Percentiles rank a stretch among this genome's conserved stretches.
These are phyloP conservation scores for Blastocystis sp. DNA, from an alignment of 352 stramenopile species.

Conservation along the genomic window DNA sequence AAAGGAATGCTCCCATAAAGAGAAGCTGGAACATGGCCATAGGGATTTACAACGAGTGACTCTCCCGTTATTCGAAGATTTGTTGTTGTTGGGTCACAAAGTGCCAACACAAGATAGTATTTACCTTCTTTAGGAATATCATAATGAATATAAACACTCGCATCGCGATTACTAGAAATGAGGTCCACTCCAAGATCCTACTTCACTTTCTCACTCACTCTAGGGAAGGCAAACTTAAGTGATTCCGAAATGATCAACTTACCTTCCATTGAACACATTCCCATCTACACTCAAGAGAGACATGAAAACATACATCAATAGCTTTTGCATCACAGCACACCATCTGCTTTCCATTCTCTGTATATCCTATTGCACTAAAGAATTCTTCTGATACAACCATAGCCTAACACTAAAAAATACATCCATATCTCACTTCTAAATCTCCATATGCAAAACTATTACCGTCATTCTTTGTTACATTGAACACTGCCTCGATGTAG, in stretches of 20 bases:
- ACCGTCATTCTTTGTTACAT: background rate
- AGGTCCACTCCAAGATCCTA: background rate
- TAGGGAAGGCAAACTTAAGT: background rate
- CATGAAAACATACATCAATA: background rate
- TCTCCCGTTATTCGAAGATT: background rate
- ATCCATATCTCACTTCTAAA: background rate
- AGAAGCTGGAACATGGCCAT: conserved; percentile 5
- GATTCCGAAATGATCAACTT: conserved; percentile 17
- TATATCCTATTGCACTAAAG: background rate
- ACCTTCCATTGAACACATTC: background rate
- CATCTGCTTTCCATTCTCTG: background rate
- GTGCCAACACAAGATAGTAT: conserved; percentile 29
- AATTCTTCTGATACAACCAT: background rate
- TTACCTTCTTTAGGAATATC: conserved; percentile 24
- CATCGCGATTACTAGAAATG: too few species aligned
- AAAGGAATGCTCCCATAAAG: conserved; percentile 28
- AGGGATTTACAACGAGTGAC: background rate
- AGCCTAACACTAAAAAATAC: background rate
- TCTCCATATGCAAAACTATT: background rate
- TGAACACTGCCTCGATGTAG: background rate
- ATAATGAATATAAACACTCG: too few species aligned
- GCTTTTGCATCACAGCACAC: conserved; percentile 6
- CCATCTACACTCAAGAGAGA: background rate
- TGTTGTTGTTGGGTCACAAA: conserved; percentile 1
- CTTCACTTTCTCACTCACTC: background rate